phyloP scores from a whole-genome alignment of 768 basidiomycete species.

The Calocybe cyanea region DNA sequence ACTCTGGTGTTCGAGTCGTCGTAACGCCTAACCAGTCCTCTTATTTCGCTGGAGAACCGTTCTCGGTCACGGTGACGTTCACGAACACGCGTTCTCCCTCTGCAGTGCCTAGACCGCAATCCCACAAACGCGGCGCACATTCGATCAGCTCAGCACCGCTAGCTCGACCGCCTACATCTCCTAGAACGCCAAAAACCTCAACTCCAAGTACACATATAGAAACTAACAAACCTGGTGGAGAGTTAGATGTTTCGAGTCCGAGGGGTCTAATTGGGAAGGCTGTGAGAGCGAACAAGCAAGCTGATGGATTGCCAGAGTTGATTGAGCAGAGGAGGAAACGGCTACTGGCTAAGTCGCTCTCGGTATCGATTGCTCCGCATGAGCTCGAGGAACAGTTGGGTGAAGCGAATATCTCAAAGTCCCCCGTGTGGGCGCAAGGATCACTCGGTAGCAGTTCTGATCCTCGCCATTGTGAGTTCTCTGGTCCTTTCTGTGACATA shows the following conservation, averaged over 20 bases:
- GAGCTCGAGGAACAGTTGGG: conserved; percentile 38
- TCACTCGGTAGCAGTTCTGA: conserved; percentile 18
- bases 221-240: conserved; percentile 15
- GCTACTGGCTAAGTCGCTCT: conserved; percentile 59
- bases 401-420: conserved; percentile 25
- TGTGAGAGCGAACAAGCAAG: conserved; percentile 18
- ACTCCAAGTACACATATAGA: conserved; percentile 21
- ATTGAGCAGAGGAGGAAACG: conserved; percentile 53
- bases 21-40: conserved; percentile 82
- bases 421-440: conserved; percentile 27
- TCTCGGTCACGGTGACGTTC: conserved; percentile 82
- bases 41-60: conserved; percentile 90
- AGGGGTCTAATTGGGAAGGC: conserved; percentile 56
- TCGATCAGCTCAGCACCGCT: conserved; percentile 82
- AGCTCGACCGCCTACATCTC: conserved; percentile 79
- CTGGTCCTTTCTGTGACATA: conserved; percentile 4
- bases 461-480: conserved; percentile 16
- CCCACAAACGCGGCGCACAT: conserved; percentile 71
- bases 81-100: conserved; percentile 70
- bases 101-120: conserved; percentile 28
- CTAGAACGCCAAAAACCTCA: conserved; percentile 50
- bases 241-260: conserved; percentile 33
- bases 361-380: conserved; percentile 54
- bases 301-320: conserved; percentile 40
- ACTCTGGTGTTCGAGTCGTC: conserved; percentile 60